phyloP scores from a whole-genome alignment of 2,329 filamentous ascomycete genomes.

The Verticillium albo-atrum region DNA sequence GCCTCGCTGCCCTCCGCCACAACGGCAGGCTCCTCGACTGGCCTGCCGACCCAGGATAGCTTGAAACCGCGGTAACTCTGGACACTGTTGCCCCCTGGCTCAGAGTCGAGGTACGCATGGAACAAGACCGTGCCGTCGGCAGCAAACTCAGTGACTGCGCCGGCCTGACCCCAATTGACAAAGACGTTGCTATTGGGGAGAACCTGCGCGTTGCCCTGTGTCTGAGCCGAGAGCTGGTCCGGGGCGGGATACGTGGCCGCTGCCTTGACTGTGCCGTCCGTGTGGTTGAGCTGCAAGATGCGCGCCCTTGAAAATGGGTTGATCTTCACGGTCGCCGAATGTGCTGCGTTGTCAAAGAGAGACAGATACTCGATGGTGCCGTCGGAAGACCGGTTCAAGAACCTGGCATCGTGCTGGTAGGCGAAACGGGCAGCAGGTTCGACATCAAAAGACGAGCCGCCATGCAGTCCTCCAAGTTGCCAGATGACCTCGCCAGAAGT shows the following conservation, averaged over 20 bases:
- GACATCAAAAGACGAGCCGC: constrained; percentile 31
- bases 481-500: constrained; percentile 44
- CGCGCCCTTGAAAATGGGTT: background rate
- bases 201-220: constrained; percentile 46
- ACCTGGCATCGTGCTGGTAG: constrained; percentile 50
- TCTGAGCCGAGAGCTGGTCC: constrained; percentile 42
- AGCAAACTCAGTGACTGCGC: constrained; percentile 41
- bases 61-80: constrained; percentile 53
- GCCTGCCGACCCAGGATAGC: constrained; percentile 46
- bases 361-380: constrained; percentile 39
- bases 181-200: constrained; percentile 49
- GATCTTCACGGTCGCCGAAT: constrained; percentile 14
- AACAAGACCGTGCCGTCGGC: constrained; percentile 45
- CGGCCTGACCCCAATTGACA: constrained; percentile 52
- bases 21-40: constrained; percentile 28
- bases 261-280: background rate
- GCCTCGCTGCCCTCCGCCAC: constrained; percentile 8
- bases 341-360: constrained; percentile 48
- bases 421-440: constrained; percentile 31
- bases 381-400: constrained; percentile 26
- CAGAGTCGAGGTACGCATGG: constrained; percentile 42
- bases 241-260: constrained; percentile 24
- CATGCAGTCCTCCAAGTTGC: constrained; percentile 43
- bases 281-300: background rate
- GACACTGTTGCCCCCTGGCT: constrained; percentile 30